Conservation (phyloP, 192 early-diverging fungal species). For the Coemansia sp. region DNA sequence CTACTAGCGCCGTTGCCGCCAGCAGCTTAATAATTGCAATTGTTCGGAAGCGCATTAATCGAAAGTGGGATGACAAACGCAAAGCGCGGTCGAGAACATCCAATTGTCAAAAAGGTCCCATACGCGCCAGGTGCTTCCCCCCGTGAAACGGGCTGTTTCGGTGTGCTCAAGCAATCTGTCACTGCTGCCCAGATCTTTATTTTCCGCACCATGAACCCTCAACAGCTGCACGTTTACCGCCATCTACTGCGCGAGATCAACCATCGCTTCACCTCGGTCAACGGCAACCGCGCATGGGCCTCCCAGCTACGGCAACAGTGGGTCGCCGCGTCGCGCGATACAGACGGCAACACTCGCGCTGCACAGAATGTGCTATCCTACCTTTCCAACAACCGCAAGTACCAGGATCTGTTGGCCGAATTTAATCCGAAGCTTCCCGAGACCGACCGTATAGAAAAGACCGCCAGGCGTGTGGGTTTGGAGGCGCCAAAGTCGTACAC, state of each 20-base stretch:
- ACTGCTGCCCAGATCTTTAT: no score
- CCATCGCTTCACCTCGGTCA: slow-evolving; percentile 24
- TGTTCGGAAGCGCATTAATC: neutral
- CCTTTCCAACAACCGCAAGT: slow-evolving; percentile 24
- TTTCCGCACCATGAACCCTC: no score
- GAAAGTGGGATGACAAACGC: neutral
- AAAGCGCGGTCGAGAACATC: no score
- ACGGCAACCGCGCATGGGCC: slow-evolving; percentile 26
- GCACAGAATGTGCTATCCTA: slow-evolving; percentile 24
- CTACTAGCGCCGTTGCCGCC: neutral
- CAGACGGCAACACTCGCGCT: neutral
- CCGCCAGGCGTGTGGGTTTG: slow-evolving; percentile 34
- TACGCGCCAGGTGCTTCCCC: no score
- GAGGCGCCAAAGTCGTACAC: slow-evolving; percentile 19
- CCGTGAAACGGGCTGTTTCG: no score
- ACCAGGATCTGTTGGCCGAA: slow-evolving; percentile 26
- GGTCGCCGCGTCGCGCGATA: slow-evolving; percentile 10
- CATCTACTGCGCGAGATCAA: slow-evolving; percentile 45
- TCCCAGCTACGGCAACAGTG: slow-evolving; percentile 33
- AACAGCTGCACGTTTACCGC: slow-evolving; percentile 35
- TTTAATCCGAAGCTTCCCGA: slow-evolving; percentile 35
- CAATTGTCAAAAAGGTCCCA: no score
- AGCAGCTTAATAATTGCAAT: neutral
- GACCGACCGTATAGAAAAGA: slow-evolving; percentile 25
- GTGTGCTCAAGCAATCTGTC: no score